Base-by-base conservation (phyloP, 2,329 filamentous ascomycete species). In the Ceratocystis lukuohia region DNA sequence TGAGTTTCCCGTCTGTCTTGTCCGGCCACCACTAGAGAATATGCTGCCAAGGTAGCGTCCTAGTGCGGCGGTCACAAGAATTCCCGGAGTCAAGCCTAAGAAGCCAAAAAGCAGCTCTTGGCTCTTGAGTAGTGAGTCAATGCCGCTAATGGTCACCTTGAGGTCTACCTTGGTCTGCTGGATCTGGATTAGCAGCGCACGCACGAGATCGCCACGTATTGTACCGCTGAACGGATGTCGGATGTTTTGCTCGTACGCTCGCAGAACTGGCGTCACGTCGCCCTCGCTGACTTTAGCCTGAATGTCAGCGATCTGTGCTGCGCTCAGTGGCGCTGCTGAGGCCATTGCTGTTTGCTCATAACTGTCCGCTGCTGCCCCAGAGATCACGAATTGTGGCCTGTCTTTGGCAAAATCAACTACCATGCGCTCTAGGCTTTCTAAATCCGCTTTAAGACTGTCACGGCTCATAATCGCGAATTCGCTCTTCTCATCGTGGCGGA, bases 141-240 rank as follows among this genome's bases (percentile, higher is more conserved):
- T 99, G 20, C 94, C 94, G 68, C 89, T 91, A 78, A 99, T 92
- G 15, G 94, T 94, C 69, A 97, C 87, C 75, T 99, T 94, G 12
- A 99, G 86, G 73, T 99, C 94, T 7, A 99, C 94, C 78, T 99
- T 99, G 25, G 94, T 97, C 80, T 99, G 99, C 73, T 99, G 94
- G 46, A 99, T 87, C 74, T 99, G 94, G 66, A 99, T 97, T 57
- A 99, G 80, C 33, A 99, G 83, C 3, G 93, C 91, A 64, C 93
- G 87, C 45, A 97, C 83, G 33, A 99, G 81, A 71, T 97, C 93
- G 10, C 94, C 94, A 37, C 85, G 84, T 20, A 99, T 76, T 0
- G 92, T 89, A 6, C 93, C 92, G 65, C 86, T 80, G 68, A 99
- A 85, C 0, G 94, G 94, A 61, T 80, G 88, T 64, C 88, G 84